Percentiles rank a stretch among this genome's conserved stretches.
phyloP scores from a whole-genome alignment of 176 grass and related monocot genomes.

The Stipa capillata region DNA sequence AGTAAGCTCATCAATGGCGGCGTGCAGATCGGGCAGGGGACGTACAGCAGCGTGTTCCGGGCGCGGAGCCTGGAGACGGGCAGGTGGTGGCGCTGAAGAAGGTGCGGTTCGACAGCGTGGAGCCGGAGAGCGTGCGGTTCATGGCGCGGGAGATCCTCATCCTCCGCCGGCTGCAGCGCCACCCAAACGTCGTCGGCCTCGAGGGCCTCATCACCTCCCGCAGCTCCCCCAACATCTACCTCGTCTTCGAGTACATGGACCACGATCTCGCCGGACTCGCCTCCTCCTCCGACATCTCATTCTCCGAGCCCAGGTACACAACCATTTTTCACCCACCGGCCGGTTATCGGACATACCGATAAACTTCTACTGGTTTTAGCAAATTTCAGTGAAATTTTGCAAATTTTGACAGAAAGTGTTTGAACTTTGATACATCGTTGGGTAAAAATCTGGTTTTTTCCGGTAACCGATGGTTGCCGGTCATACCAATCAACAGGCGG shows the following conservation, averaged over 20 bases:
- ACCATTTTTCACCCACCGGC: too few relatives aligned
- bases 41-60: constrained; percentile 59
- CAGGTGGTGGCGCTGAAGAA: constrained; percentile 50
- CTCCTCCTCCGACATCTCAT: constrained; percentile 32
- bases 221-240: constrained; percentile 46
- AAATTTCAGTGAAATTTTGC: too few relatives aligned
- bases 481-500: too few relatives aligned
- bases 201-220: constrained; percentile 41
- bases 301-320: constrained; percentile 35
- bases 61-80: constrained; percentile 30
- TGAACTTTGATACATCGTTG: too few relatives aligned
- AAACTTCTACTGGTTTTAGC: too few relatives aligned
- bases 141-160: constrained; percentile 53
- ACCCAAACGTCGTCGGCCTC: constrained; percentile 45
- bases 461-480: too few relatives aligned
- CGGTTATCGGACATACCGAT: too few relatives aligned
- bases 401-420: too few relatives aligned
- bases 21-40: constrained; percentile 43
- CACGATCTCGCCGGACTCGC: constrained; percentile 81
- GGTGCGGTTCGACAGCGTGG: constrained; percentile 57
- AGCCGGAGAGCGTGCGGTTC: constrained; percentile 60
- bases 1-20: constrained; percentile 1
- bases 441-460: too few relatives aligned
- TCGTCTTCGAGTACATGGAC: constrained; percentile 99
- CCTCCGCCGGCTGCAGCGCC: constrained; percentile 36